These are phyloP conservation scores for Rhodotorula sp. DNA, from an alignment of 1,284 basidiomycete species.

Conservation along the genomic window DNA sequence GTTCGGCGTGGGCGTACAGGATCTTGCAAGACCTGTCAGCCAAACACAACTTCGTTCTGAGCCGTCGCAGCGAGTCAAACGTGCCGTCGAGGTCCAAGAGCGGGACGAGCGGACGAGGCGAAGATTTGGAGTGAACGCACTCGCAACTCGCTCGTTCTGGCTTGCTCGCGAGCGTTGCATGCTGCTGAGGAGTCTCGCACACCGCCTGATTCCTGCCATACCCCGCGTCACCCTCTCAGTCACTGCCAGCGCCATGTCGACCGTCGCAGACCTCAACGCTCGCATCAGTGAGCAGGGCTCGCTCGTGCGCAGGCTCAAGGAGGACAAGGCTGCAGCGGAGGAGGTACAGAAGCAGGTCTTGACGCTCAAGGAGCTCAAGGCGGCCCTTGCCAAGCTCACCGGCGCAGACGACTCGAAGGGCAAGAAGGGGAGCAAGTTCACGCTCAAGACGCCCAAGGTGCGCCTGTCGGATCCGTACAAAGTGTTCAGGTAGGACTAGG, in stretches of 20 bases:
- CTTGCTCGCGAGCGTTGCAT: slow-evolving; percentile 8
- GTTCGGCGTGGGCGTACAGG: no score
- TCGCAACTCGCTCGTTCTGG: not conserved
- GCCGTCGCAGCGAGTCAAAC: no score
- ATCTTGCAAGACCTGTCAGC: no score
- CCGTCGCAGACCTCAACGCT: slow-evolving; percentile 26
- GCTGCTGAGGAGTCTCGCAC: slow-evolving; percentile 13
- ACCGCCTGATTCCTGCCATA: not conserved
- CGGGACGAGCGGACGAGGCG: not conserved
- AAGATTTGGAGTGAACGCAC: not conserved
- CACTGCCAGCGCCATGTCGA: slow-evolving; percentile 20
- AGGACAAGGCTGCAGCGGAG: slow-evolving; percentile 22
- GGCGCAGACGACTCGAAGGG: slow-evolving; percentile 12
- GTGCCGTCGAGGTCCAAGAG: not conserved
- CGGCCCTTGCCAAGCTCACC: slow-evolving; percentile 14
- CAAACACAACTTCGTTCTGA: no score
- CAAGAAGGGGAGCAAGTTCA: slow-evolving; percentile 37
- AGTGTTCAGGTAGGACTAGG: not conserved
- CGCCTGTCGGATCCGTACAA: not conserved
- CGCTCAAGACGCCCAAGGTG: slow-evolving; percentile 42
- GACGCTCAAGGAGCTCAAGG: slow-evolving; percentile 28
- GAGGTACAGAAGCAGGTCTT: slow-evolving; percentile 12
- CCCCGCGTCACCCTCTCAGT: not conserved
- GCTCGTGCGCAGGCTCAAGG: slow-evolving; percentile 37
- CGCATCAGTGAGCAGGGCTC: slow-evolving; percentile 28